Evolutionary conservation across 176 grass and related monocot species (phyloP).

Genomic region (Urochloa ruziziensis): DNA sequence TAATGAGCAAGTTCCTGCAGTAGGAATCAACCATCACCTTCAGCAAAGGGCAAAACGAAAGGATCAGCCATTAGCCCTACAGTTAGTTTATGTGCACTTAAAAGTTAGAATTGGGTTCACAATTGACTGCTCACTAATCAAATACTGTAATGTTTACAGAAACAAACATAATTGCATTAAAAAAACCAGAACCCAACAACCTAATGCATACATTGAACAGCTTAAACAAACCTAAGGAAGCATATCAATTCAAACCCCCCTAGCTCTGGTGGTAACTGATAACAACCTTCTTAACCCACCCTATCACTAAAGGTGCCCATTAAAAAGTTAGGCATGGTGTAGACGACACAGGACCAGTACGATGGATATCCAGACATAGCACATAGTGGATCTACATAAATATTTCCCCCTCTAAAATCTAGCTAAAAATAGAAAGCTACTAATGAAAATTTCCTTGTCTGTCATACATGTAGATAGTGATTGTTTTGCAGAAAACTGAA

Average conservation of each 20-base stretch:
- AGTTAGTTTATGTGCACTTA: neutral
- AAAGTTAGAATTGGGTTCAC: neutral
- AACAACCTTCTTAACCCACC: neutral
- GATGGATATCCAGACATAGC: neutral
- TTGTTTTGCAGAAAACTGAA: neutral
- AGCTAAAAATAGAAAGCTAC: neutral
- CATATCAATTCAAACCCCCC: conserved; percentile 1
- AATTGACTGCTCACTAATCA: no score
- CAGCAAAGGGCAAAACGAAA: neutral
- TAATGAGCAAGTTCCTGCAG: neutral
- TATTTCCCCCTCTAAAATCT: neutral
- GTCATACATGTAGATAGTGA: neutral
- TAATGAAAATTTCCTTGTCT: neutral
- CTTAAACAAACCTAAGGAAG: neutral
- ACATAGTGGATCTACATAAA: neutral
- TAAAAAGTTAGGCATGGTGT: neutral
- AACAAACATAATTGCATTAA: no score
- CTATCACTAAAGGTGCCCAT: neutral
- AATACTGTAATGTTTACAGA: neutral
- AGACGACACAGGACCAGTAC: neutral
- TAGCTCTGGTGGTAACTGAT: neutral
- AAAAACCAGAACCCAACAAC: neutral
- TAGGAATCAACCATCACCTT: neutral
- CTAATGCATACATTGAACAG: neutral
- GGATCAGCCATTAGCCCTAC: neutral